Percentiles rank a stretch among this genome's conserved stretches.
These are phyloP conservation scores for Spinellus fusiger DNA, from an alignment of 192 early-diverging fungal species.

Conservation along the genomic window DNA sequence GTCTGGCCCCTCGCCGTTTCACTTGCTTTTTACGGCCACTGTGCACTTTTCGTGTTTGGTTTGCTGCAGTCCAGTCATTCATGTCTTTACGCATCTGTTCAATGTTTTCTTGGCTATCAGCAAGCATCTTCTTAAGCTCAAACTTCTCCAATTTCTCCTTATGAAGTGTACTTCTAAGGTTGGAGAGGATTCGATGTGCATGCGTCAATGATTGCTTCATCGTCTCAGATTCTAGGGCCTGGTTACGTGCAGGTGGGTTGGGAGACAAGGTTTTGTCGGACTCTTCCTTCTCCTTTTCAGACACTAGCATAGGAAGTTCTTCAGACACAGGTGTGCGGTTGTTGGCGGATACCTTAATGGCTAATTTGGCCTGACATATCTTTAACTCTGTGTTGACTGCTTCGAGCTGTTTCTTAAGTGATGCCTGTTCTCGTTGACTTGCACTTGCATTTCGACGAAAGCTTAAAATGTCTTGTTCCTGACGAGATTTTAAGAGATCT, in stretches of 20 bases:
- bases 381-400: slow-evolving; percentile 52
- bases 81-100: slow-evolving; percentile 43
- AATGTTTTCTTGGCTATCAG: slow-evolving; percentile 51
- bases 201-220: slow-evolving; percentile 27
- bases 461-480: slow-evolving; percentile 54
- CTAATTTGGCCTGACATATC: slow-evolving; percentile 19
- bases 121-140: slow-evolving; percentile 46
- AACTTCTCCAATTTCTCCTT: slow-evolving; percentile 50
- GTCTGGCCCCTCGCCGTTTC: not conserved
- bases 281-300: not conserved
- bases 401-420: slow-evolving; percentile 46
- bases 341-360: slow-evolving; percentile 13
- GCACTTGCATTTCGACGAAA: slow-evolving; percentile 46
- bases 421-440: slow-evolving; percentile 55
- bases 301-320: not conserved
- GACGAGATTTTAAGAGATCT: slow-evolving; percentile 42
- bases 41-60: not conserved
- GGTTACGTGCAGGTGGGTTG: slow-evolving; percentile 1
- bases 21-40: not conserved
- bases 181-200: slow-evolving; percentile 47
- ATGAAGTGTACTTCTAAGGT: slow-evolving; percentile 40
- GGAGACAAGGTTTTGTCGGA: not conserved
- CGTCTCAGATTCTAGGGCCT: slow-evolving; percentile 28
- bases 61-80: slow-evolving; percentile 1
- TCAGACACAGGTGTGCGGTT: not conserved